Percentiles rank a stretch among this genome's conserved stretches.
Evolutionary conservation across 176 grass and related monocot species (phyloP).

Genomic region (Avena sativa): DNA sequence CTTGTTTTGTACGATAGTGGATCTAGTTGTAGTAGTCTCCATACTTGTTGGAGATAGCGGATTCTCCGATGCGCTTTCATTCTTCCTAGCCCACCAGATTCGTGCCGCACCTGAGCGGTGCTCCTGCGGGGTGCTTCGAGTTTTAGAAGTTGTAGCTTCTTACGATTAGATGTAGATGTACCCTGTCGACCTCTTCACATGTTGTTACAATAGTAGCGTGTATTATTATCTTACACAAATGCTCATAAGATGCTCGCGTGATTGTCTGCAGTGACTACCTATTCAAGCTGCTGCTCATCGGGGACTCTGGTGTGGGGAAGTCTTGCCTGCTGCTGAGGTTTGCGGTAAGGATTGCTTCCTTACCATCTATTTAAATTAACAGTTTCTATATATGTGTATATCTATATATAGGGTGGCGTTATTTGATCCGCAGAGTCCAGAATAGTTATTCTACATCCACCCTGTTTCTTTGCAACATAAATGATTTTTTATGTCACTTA

Average conservation of each 20-base stretch:
- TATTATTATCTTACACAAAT: neutral
- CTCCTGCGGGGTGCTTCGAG: neutral
- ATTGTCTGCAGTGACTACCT: slow-evolving; percentile 72
- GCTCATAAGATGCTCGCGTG: slow-evolving; percentile 27
- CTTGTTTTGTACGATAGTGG: neutral
- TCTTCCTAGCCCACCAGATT: neutral
- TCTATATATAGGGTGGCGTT: no score
- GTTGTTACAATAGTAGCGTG: neutral
- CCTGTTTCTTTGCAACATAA: no score
- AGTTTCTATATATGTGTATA: no score
- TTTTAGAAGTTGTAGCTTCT: neutral
- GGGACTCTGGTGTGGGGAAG: slow-evolving; percentile 78
- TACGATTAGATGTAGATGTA: neutral
- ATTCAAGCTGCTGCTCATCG: slow-evolving; percentile 85
- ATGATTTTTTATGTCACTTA: no score
- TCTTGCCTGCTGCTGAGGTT: slow-evolving; percentile 85
- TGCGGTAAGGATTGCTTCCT: slow-evolving; percentile 62
- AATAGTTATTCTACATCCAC: no score
- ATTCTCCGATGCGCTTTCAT: neutral
- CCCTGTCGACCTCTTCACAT: neutral
- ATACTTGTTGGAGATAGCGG: slow-evolving; percentile 16
- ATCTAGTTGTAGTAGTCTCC: neutral
- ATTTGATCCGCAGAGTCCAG: no score
- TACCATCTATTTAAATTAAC: neutral
- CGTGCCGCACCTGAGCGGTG: neutral